Evolutionary conservation across 495 filamentous ascomycete genomes (phyloP).

Genomic region (Penicilliopsis zonata): DNA sequence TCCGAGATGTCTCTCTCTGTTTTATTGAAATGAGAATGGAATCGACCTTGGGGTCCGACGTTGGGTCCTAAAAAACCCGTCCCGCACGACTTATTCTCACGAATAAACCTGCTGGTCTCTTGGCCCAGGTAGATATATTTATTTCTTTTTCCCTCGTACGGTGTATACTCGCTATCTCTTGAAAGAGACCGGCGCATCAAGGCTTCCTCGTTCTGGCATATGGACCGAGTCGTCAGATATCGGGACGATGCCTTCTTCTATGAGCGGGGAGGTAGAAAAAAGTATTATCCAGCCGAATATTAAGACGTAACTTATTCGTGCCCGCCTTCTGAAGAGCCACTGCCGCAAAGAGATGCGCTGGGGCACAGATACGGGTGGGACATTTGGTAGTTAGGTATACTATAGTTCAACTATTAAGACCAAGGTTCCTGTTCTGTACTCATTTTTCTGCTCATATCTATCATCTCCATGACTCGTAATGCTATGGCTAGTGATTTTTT

Average conservation of each 20-base stretch:
- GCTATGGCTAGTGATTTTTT: too few species aligned
- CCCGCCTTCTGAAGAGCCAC: slow-evolving; percentile 83
- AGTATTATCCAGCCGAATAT: slow-evolving; percentile 7
- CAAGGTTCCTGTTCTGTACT: too few species aligned
- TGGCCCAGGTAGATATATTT: too few species aligned
- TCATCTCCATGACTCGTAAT: too few species aligned
- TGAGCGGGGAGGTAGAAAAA: slow-evolving; percentile 36
- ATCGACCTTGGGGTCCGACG: too few species aligned
- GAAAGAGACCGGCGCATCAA: slow-evolving; percentile 25
- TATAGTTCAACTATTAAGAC: too few species aligned
- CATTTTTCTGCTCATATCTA: too few species aligned
- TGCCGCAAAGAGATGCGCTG: slow-evolving; percentile 55
- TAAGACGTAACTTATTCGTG: slow-evolving; percentile 11
- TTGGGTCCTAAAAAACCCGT: too few species aligned
- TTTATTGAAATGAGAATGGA: slow-evolving; percentile 17
- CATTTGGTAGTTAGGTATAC: slow-evolving; percentile 34
- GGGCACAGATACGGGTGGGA: slow-evolving; percentile 96
- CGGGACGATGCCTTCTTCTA: slow-evolving; percentile 13
- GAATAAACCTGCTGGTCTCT: too few species aligned
- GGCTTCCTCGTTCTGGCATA: slow-evolving; percentile 23
- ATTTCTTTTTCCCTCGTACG: too few species aligned
- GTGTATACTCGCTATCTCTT: too few species aligned
- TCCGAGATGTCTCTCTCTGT: neutral
- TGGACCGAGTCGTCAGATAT: slow-evolving; percentile 6
- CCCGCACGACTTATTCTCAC: slow-evolving; percentile 1